Evolutionary conservation across 495 filamentous ascomycete species (phyloP).

Genomic region (Viridothelium virens): DNA sequence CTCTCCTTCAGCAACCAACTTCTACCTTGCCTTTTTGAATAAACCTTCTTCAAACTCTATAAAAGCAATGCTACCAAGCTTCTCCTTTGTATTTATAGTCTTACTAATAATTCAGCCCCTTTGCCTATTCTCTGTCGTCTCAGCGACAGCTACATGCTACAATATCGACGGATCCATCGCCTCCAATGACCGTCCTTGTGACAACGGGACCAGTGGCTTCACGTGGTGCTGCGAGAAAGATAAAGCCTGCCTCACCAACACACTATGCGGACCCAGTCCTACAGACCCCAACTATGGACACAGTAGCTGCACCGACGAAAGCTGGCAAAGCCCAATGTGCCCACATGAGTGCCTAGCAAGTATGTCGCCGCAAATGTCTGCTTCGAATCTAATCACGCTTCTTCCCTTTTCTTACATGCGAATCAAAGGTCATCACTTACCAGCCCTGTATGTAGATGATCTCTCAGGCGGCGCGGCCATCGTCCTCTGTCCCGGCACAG

Average conservation of each 20-base stretch:
- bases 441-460: background rate
- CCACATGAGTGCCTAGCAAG: background rate
- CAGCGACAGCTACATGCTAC: background rate
- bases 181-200: background rate
- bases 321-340: background rate
- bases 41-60: too few species aligned
- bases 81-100: too few species aligned
- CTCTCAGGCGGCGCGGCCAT: background rate
- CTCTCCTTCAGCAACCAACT: too few species aligned
- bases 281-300: background rate
- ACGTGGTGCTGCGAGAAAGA: background rate
- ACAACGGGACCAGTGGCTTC: background rate
- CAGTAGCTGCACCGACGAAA: background rate
- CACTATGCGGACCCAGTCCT: background rate
- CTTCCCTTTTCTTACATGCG: background rate
- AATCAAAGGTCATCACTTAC: background rate
- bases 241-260: background rate
- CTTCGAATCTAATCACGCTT: background rate
- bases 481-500: background rate
- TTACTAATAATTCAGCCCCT: too few species aligned
- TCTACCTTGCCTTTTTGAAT: too few species aligned
- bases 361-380: background rate
- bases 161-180: background rate
- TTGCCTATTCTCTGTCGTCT: too few species aligned
- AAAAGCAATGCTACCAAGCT: too few species aligned